Base-by-base conservation (phyloP, 768 basidiomycete genomes). In the Leccinum variicolor region DNA sequence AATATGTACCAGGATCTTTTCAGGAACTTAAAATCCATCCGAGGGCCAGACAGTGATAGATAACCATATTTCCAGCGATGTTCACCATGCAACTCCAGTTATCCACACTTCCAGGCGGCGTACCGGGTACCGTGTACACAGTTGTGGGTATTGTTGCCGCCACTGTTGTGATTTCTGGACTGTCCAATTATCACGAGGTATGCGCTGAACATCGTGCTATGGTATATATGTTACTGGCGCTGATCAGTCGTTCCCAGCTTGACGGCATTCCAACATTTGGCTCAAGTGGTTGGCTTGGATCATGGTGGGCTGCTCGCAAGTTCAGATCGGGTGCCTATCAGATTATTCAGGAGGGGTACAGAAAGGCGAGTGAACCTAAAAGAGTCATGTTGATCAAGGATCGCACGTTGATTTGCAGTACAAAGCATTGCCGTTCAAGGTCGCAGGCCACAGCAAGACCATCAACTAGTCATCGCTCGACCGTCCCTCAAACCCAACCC, bases 261-360 rank as follows among this genome's bases (percentile, higher is more conserved):
- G 61, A 66, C 33, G 56, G 45, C 28, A 69, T 76, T 9, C 75
- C 75, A 4, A 66, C 73, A 21, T 50, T 73, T 21, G 72, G 74
- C 19, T 64, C 60, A 14, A 65, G 61, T 6, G 45, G 56, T 61
- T 34, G 34, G 34, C 34, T 34, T 34, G 34, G 34, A 34, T 34
- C 34, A 34, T 34, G 34, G 34, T 34, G 34, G 34, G 34, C 34
- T 15, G 6, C 34, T 34, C 34, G 14, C 14, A 34, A 34, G 34
- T 34, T 34, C 47, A 25, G 69, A 8, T 39, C 52, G 23, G 59
- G 69, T 41, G 65, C 59, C 29, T 36, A 51, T 4, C 59, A 67
- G 17, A 34, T 75, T 48, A 49, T 75, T 15, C 69, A 68, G 41
- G 67, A 73, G 55, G 74, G 34, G 34, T 34, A 34, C 34, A 34